phyloP scores from a whole-genome alignment of 208 protist species.

The Trypanosoma conorhini region DNA sequence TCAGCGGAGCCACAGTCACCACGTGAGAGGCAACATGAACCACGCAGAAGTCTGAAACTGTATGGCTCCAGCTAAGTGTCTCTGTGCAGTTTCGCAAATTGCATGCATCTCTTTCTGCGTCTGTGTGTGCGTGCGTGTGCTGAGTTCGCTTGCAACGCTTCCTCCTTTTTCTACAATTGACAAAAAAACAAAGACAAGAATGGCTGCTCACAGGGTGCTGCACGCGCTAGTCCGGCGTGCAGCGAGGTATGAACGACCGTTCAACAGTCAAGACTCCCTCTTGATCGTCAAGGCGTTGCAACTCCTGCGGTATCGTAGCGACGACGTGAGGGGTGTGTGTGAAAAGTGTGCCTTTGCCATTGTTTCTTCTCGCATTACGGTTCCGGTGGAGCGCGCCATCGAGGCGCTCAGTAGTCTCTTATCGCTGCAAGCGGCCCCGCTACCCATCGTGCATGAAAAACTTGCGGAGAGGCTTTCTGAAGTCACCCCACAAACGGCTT shows the following conservation, averaged over 20 bases:
- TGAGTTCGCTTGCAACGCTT: not conserved
- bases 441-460: constrained; percentile 47
- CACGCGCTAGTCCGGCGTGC: constrained; percentile 42
- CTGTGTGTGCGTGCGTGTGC: constrained; percentile 25
- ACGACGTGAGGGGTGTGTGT: constrained; percentile 42
- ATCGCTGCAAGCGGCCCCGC: constrained; percentile 38
- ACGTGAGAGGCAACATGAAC: not conserved
- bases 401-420: constrained; percentile 52
- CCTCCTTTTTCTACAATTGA: not conserved
- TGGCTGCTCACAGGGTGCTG: constrained; percentile 6
- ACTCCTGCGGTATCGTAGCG: constrained; percentile 35
- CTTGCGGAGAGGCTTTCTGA: constrained; percentile 52
- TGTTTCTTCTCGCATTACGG: constrained; percentile 33
- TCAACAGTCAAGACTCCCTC: constrained; percentile 62
- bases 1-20: not conserved
- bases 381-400: constrained; percentile 34
- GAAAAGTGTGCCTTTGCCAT: constrained; percentile 66
- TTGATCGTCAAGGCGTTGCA: constrained; percentile 53
- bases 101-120: no score
- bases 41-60: not conserved
- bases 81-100: not conserved
- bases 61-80: not conserved
- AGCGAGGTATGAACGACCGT: constrained; percentile 35
- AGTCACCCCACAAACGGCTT: constrained; percentile 18
- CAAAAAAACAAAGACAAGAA: not conserved